Evolutionary conservation across 768 basidiomycete genomes (phyloP), one percentile per base, ranked within the genome.

Genomic region (Arthromyces matolae): DNA sequence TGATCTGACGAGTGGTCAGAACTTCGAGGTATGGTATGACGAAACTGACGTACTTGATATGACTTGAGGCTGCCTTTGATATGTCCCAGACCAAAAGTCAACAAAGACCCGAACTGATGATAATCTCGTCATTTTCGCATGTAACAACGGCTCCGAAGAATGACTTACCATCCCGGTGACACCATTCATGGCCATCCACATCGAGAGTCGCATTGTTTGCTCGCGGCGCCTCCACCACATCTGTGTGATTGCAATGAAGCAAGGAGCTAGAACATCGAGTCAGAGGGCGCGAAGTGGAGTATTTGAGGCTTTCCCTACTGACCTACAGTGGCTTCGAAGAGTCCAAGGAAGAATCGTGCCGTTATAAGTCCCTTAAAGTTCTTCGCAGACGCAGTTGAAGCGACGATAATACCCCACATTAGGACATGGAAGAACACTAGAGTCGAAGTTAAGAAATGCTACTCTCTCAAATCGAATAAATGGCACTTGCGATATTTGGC

Each of bases 171-270:
- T 69, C 4, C 64, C 65, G 7, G 72, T 70, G 9, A 65, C 60
- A 9, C 72, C 72, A 52, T 76, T 75, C 51, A 67, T 65, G 12
- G 67, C 70, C 53, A 68, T 69, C 75, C 75, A 76, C 47, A 68
- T 59, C 2, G 71, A 61, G 20, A 71, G 56, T 1, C 73, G 65
- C 57, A 70, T 56, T 0, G 73, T 71, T 54, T 75, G 72, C 51
- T 76, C 74, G 10, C 73, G 66, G n/a, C 73, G 60, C 12, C 73
- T 66, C 74, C 74, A 76, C 74, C 74, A 77, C 71, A 72, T 73
- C 45, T 72, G 70, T 19, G 73, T 77, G 42, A 77, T 68, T 1
- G 73, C 69, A 43, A 78, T 72, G 60, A 77, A 77, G 40, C 68
- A 70, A 5, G 75, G 76, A 25, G 74, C 71, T 71, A 18, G 10